Base-by-base conservation (phyloP, 257 asterid species). In the Solanum gandarillasii region DNA sequence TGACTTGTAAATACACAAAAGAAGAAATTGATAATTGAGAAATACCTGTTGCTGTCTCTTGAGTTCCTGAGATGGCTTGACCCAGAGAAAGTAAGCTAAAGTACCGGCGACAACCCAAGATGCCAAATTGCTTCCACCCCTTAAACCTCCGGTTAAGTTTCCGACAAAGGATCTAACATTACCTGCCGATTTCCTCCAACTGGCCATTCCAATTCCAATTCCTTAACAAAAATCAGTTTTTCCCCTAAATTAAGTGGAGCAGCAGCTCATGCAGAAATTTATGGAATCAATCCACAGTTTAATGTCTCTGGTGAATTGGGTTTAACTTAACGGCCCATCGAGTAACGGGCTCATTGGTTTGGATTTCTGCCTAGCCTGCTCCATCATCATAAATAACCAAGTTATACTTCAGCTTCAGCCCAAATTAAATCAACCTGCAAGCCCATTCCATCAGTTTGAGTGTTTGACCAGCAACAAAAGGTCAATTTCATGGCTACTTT, bases 61-160 rank as follows among this genome's bases (percentile, higher is more conserved):
- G 88, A 97, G 98, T 89, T 95, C 93, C 88, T 94, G 99, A 46
- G 98, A 93, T 55, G 99, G 99, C 58, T 92, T 94, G 83, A 97
- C 95, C 99, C 98, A 97, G 5, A 95, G 96, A 91, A 87, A 90
- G 89, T 97, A 97, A 90, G 99, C 99, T 88, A 97, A 94, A 90
- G 98, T 95, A 93, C 99, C 99, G 92, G 99, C 98, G 78, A 94
- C 98, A 1, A 89, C 92, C 99, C 99, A 97, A 35, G 99, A 95
- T 21, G 98, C 98, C 81, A 95, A 87, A 87, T 96, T 97, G 89
- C 94, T 90, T 76, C 96, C 91, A 32, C 99, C 99, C 72, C 98
- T 95, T 21, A 97, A 87, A 27, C 99, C 99, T 76, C 98, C 99
- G 92, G 94, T 86, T 16, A 98, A 89, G 86, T 94, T 95, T 3